A percentile compares a stretch with the other conserved stretches of the same genome.
Evolutionary conservation across 2,329 filamentous ascomycete species (phyloP).

Genomic region (Pseudocercospora vitis): DNA sequence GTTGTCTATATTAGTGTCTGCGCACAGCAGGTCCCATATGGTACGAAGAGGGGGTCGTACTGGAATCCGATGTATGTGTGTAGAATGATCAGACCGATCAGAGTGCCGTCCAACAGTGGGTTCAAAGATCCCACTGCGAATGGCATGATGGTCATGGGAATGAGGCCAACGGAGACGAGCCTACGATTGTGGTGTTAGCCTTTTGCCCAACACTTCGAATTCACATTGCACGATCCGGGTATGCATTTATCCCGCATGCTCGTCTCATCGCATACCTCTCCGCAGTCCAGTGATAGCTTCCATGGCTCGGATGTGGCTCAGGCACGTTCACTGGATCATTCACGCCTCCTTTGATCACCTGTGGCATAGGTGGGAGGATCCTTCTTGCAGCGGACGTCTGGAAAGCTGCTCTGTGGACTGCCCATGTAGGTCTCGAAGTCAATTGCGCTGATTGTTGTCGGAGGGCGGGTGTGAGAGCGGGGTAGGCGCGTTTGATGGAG

Average conservation of each 20-base stretch:
- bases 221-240: not conserved
- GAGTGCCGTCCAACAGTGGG: constrained; percentile 79
- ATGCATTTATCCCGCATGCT: not conserved
- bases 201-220: too few relatives aligned
- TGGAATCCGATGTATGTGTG: constrained; percentile 97
- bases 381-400: constrained; percentile 75
- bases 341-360: constrained; percentile 53
- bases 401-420: constrained; percentile 68
- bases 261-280: constrained; percentile 58
- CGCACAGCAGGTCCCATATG: too few relatives aligned
- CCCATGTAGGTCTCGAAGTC: constrained; percentile 42
- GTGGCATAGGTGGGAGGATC: constrained; percentile 81
- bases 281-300: constrained; percentile 98
- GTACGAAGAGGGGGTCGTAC: too few relatives aligned
- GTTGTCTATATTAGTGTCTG: not conserved
- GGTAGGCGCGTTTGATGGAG: constrained; percentile 43
- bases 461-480: constrained; percentile 39
- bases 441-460: constrained; percentile 32
- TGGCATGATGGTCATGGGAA: constrained; percentile 84
- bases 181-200: too few relatives aligned
- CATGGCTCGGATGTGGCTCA: constrained; percentile 71
- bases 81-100: constrained; percentile 79
- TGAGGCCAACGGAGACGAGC: constrained; percentile 72
- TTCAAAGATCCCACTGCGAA: constrained; percentile 91
- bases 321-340: constrained; percentile 85